Evolutionary conservation across 768 basidiomycete genomes (phyloP), one percentile per base, ranked within the genome.

Genomic region (Leccinum subgranulosum): DNA sequence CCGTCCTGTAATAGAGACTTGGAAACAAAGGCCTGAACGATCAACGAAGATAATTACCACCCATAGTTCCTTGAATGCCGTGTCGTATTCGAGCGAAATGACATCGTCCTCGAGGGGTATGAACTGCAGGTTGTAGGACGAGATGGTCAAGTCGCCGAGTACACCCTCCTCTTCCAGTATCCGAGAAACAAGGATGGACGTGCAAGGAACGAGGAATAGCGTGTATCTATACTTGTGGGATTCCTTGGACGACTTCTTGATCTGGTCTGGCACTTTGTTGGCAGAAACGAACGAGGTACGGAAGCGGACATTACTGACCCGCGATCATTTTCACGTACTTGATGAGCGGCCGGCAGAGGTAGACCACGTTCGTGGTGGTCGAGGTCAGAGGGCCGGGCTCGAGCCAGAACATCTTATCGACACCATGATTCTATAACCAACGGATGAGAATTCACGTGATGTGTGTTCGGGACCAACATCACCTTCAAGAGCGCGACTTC

Each of bases 331-430:
- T 90, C 69, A 94, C 85, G 70, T 86, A 84, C 59, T 83, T 88
- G 59, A 97, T 90, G 64, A 83, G 80, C 3, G 97, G 94, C 31
- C 94, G 82, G 71, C 92, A 96, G 9, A 99, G 82, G 74, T 98
- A 99, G 19, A 99, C 84, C 57, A 98, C 85, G 64, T 95, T 95
- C 33, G 89, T 82, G 6, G 95, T 94, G 3, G 85, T 81, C 3
- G 92, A 88, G 11, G 85, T 80, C 48, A 98, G 75, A 9, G 92
- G 87, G 17, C 95, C 95, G 11, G 88, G 73, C 74, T 98, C 97
- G 21, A 99, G 84, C 96, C 96, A 99, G 76, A 95, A 97, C 92
- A 99, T 96, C 79, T 97, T 97, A 77, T 98, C 95, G 3, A 99
- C 93, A 6, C 94, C 95, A 85, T 98, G 95, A 69, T 98, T 91